A percentile compares a stretch with the other conserved stretches of the same genome.
Conservation (phyloP, 2,329 filamentous ascomycete species). For the Drechslerella dactyloides region DNA sequence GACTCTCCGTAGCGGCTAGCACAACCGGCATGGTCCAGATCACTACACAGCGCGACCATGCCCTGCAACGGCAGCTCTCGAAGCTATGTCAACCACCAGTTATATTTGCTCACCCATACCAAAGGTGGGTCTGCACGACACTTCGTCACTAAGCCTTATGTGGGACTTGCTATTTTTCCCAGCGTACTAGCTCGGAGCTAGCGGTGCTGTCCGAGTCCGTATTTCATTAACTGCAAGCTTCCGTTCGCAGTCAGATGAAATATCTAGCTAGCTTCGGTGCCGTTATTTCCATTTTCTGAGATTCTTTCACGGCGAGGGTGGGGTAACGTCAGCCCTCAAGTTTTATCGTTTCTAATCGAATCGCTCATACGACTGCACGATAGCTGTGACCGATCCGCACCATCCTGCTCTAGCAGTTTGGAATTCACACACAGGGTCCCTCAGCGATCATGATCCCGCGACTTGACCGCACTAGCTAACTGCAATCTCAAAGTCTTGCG, state of each 20-base stretch:
- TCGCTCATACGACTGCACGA: not conserved
- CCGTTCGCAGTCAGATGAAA: slow-evolving; percentile 42
- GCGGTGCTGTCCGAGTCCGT: slow-evolving; percentile 10
- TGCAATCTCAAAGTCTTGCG: slow-evolving; percentile 21
- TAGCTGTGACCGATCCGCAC: not conserved
- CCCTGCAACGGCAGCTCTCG: slow-evolving; percentile 17
- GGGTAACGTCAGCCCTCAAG: slow-evolving; percentile 25
- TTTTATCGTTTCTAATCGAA: not conserved
- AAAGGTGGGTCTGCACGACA: slow-evolving; percentile 24
- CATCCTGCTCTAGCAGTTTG: not conserved
- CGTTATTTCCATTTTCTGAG: slow-evolving; percentile 23
- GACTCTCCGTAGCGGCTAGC: slow-evolving; percentile 17
- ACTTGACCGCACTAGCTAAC: slow-evolving; percentile 33
- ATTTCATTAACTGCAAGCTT: slow-evolving; percentile 8
- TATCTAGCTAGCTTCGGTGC: slow-evolving; percentile 32
- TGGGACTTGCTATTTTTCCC: not conserved
- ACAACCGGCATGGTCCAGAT: not conserved
- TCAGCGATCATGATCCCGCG: slow-evolving; percentile 19
- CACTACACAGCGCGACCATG: slow-evolving; percentile 2
- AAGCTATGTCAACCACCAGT: slow-evolving; percentile 14
- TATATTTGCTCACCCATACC: slow-evolving; percentile 10
- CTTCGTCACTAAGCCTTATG: not conserved
- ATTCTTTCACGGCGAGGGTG: slow-evolving; percentile 8
- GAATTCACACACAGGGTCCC: slow-evolving; percentile 1
- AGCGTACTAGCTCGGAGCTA: slow-evolving; percentile 19